Evolutionary conservation across 169 alveolate species (phyloP).

Genomic region (Plasmodium blacklocki): DNA sequence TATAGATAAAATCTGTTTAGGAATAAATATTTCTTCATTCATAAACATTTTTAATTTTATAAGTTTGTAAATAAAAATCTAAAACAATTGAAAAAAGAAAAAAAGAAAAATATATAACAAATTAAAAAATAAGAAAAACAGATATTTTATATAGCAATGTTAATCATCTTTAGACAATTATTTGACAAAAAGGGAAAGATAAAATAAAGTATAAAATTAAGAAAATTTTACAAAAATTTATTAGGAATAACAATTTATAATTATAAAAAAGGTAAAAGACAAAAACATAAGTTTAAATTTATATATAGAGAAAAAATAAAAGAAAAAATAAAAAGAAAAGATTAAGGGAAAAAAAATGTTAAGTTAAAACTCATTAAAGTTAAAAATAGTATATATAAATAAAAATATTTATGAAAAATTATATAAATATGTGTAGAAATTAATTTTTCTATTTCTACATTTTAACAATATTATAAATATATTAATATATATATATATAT

Average conservation of each 20-base stretch:
- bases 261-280: too few species aligned
- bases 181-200: slow-evolving; percentile 8
- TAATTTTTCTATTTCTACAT: too few species aligned
- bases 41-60: slow-evolving; percentile 49
- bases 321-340: too few species aligned
- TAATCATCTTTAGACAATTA: slow-evolving; percentile 43
- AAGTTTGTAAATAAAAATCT: neutral
- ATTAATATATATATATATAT: too few species aligned
- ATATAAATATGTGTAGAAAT: neutral
- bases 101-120: neutral
- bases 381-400: slow-evolving; percentile 1
- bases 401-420: slow-evolving; percentile 3
- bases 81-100: neutral
- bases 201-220: slow-evolving; percentile 9
- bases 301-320: too few species aligned
- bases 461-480: too few species aligned
- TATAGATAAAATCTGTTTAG: slow-evolving; percentile 67
- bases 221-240: slow-evolving; percentile 30
- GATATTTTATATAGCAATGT: slow-evolving; percentile 1
- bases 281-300: too few species aligned
- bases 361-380: slow-evolving; percentile 2
- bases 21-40: slow-evolving; percentile 65
- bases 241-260: too few species aligned
- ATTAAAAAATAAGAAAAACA: slow-evolving; percentile 21
- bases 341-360: too few species aligned